Evolutionary conservation across 177 flowering plant genomes (phyloP).

Genomic region (Vitis hybrid): DNA sequence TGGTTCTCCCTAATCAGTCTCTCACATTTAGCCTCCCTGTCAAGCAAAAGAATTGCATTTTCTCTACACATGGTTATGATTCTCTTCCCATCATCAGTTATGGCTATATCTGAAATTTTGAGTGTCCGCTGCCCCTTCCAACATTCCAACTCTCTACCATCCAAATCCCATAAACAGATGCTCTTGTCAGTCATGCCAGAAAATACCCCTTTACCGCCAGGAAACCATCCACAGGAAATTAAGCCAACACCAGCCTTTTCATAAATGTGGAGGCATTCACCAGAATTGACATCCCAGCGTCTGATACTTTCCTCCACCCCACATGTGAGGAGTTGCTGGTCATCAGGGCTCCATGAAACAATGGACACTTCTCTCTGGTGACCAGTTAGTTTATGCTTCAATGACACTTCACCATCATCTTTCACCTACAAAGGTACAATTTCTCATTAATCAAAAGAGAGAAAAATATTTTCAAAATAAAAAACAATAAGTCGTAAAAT

Average conservation of each 20-base stretch:
- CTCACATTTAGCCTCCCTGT: slow-evolving; percentile 60
- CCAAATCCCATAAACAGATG: slow-evolving; percentile 85
- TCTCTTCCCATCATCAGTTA: slow-evolving; percentile 69
- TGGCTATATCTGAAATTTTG: slow-evolving; percentile 70
- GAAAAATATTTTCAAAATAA: too few relatives aligned
- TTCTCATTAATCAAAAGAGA: too few relatives aligned
- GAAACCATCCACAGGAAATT: slow-evolving; percentile 86
- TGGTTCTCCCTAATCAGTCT: slow-evolving; percentile 64
- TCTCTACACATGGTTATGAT: slow-evolving; percentile 67
- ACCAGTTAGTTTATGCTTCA: slow-evolving; percentile 65
- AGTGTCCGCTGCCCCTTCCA: slow-evolving; percentile 78
- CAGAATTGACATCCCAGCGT: slow-evolving; percentile 82
- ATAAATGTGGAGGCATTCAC: slow-evolving; percentile 71
- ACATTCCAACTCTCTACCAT: slow-evolving; percentile 75
- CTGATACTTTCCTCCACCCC: slow-evolving; percentile 74
- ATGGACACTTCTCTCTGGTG: slow-evolving; percentile 61
- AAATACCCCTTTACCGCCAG: slow-evolving; percentile 61
- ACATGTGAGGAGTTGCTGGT: slow-evolving; percentile 77
- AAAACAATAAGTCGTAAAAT: too few relatives aligned
- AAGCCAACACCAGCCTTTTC: slow-evolving; percentile 60
- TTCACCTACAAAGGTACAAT: slow-evolving; percentile 44
- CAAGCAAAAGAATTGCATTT: slow-evolving; percentile 51
- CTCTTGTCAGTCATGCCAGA: slow-evolving; percentile 78
- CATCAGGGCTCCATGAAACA: slow-evolving; percentile 82
- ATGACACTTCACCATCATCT: slow-evolving; percentile 38